Evolutionary conservation across 441 rosid species (phyloP).

Genomic region (Geranium incanum): DNA sequence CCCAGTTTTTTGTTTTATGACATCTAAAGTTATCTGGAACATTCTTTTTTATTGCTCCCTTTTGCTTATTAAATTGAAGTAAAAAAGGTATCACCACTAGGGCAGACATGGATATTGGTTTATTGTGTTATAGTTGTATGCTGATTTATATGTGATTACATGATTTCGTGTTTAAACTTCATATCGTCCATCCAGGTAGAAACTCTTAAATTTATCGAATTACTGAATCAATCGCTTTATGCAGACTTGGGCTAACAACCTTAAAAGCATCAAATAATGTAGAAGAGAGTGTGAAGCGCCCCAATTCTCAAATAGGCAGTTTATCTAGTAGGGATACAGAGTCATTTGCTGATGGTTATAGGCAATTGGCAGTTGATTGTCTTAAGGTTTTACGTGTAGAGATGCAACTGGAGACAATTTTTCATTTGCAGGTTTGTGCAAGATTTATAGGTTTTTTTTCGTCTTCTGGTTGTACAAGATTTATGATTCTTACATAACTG

Average conservation of each 20-base stretch:
- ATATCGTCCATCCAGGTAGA: not conserved
- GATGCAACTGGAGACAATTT: conserved; percentile 94
- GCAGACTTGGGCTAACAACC: conserved; percentile 66
- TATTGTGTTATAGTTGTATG: not conserved
- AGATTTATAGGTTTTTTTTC: no score
- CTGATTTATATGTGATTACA: not conserved
- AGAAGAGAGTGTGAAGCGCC: conserved; percentile 42
- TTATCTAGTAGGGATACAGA: conserved; percentile 45
- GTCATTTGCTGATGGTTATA: conserved; percentile 78
- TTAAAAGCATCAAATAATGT: conserved; percentile 44
- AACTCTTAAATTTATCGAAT: not conserved
- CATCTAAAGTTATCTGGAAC: not conserved
- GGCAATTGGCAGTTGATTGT: conserved; percentile 94
- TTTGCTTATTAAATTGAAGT: not conserved
- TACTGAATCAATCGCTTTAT: conserved; percentile 10
- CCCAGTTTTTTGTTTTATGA: not conserved
- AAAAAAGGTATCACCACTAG: conserved; percentile 1
- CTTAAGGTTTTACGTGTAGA: conserved; percentile 91
- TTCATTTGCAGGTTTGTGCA: conserved; percentile 78
- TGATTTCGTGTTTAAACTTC: not conserved
- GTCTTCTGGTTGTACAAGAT: not conserved
- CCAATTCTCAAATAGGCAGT: conserved; percentile 31
- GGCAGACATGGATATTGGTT: not conserved
- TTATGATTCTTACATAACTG: conserved; percentile 14
- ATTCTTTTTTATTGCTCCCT: not conserved